Evolutionary conservation across 352 stramenopile genomes (phyloP).

Genomic region (Phytophthora aleatoria): DNA sequence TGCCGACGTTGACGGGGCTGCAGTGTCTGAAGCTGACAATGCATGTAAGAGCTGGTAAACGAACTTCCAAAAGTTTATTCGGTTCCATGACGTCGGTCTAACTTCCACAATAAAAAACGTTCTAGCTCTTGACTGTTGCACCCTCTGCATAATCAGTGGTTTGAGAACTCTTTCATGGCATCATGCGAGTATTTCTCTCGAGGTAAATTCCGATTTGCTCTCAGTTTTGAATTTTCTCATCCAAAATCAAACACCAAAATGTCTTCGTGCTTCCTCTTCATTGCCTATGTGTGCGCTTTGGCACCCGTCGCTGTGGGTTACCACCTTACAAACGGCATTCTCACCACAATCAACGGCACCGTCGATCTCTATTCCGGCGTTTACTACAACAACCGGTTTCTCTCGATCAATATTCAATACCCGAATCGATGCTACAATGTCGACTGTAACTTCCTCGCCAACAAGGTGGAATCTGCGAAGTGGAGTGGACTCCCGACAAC

Average conservation of each 20-base stretch:
- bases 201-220: no score
- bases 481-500: constrained; percentile 24
- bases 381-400: constrained; percentile 16
- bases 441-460: constrained; percentile 19
- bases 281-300: background rate
- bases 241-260: background rate
- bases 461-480: constrained; percentile 28
- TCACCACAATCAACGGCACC: constrained; percentile 5
- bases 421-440: constrained; percentile 34
- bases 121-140: no score
- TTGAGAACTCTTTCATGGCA: no score
- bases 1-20: no score
- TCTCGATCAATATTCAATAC: constrained; percentile 22
- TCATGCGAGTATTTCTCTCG: no score
- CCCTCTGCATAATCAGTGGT: no score
- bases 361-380: constrained; percentile 24
- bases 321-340: background rate
- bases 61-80: no score
- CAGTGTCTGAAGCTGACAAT: no score
- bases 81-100: no score
- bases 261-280: background rate
- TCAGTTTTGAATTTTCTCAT: background rate
- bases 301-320: background rate
- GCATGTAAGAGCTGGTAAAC: no score
- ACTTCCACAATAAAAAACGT: no score